Evolutionary conservation across 371 early-diverging fungal species (phyloP), one percentile per base, ranked within the genome.

Genomic region (Smittium culicis): DNA sequence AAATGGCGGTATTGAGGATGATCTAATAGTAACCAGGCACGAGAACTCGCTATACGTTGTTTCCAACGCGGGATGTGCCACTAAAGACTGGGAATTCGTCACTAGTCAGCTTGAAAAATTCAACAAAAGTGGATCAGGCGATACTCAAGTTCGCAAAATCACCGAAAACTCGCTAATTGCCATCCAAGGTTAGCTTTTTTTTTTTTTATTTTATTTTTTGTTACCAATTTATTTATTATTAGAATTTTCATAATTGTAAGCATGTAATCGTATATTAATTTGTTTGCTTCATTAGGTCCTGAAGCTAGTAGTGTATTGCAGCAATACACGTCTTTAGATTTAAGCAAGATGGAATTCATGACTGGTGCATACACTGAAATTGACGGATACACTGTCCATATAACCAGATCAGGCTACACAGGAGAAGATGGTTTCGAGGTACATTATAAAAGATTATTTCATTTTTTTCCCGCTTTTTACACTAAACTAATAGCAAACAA

Each of bases 341-440:
- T 78, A 62, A 67, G 64, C 35, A 67, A 71, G 61, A 87, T 96
- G 70, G 80, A 83, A 34, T 98, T 98, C 78, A 96, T 98, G 98
- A 85, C 86, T 29, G 87, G 86, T 17, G 79, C 82, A 64, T 70
- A 76, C 67, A 75, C 93, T 75, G 84, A 85, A 2, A 76, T 96
- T 65, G 82, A 80, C 59, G 93, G 92, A 64, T 80, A 90, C 29
- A 83, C 83, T 16, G 88, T 88, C 72, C 93, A 93, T 70, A 86
- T 96, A 34, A 90, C 96, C 45, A 88, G 98, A 54, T 93, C 91
- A 34, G 98, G 98, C 28, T 98, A 98, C 81, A 97, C 98, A 65
- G 98, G 98, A 63, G 98, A 98, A 78, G 98, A 98, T 78, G 98
- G 98, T n/a, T 96, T 98, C 73, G 98, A 98, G 83, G 63, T 62